Conservation (phyloP, 176 grass and related monocot genomes). For the Oryza officinalis region DNA sequence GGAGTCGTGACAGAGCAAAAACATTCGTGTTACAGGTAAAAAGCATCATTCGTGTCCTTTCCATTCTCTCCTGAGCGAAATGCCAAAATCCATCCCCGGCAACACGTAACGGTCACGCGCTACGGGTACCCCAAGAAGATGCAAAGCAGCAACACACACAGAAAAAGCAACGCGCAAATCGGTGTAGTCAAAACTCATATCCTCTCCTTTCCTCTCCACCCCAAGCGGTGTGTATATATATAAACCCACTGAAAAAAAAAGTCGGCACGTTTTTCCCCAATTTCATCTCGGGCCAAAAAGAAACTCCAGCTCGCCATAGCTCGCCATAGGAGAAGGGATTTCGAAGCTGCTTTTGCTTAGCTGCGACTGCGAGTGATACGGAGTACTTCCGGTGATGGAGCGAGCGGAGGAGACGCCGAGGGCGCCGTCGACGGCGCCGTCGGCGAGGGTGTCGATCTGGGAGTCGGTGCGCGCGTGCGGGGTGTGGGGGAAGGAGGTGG, state of each 20-base stretch:
- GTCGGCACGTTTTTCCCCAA: constrained; percentile 1
- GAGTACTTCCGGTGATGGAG: constrained; percentile 38
- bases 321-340: constrained; percentile 2
- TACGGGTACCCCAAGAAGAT: background rate
- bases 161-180: background rate
- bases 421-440: constrained; percentile 15
- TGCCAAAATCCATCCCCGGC: background rate
- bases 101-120: background rate
- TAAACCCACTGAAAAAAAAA: background rate
- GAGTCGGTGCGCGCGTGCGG: constrained; percentile 80
- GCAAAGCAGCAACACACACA: background rate
- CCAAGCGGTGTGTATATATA: background rate
- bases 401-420: constrained; percentile 33
- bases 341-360: constrained; percentile 22
- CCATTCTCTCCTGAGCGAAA: background rate
- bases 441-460: constrained; percentile 82
- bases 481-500: constrained; percentile 63
- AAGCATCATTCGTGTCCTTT: background rate
- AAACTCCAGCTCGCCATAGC: background rate
- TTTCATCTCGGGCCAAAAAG: background rate
- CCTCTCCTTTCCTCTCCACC: too few relatives aligned
- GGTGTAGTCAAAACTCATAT: background rate
- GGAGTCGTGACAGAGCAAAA: background rate
- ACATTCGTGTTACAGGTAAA: too few relatives aligned
- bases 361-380: constrained; percentile 15